These are phyloP conservation scores for Fragaria iinumae DNA, from an alignment of 306 rosid species.

Conservation along the genomic window DNA sequence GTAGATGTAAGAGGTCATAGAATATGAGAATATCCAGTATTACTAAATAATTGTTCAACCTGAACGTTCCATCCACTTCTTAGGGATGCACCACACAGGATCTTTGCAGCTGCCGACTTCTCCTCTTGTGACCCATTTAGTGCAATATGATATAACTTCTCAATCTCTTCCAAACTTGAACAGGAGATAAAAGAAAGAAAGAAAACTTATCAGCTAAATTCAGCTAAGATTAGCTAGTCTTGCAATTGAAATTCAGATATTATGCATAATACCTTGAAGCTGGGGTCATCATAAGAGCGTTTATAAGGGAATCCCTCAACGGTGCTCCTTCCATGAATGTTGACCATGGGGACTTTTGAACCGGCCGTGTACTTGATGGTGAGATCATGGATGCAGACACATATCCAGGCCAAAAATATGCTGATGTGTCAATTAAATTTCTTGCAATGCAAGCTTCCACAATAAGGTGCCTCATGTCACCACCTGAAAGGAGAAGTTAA, in stretches of 20 bases:
- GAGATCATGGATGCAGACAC: slow-evolving; percentile 47
- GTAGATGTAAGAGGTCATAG: background rate
- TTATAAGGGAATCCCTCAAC: slow-evolving; percentile 49
- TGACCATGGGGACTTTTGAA: slow-evolving; percentile 68
- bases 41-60: slow-evolving; percentile 42
- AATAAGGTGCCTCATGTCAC: slow-evolving; percentile 76
- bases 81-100: slow-evolving; percentile 79
- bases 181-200: slow-evolving; percentile 32
- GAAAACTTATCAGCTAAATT: slow-evolving; percentile 4
- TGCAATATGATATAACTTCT: slow-evolving; percentile 67
- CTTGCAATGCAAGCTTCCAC: slow-evolving; percentile 86
- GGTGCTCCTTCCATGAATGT: slow-evolving; percentile 70
- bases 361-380: slow-evolving; percentile 38
- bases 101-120: slow-evolving; percentile 66
- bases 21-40: slow-evolving; percentile 14
- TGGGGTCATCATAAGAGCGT: slow-evolving; percentile 53
- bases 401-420: slow-evolving; percentile 70
- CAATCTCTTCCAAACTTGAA: slow-evolving; percentile 66
- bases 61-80: slow-evolving; percentile 80
- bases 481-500: slow-evolving; percentile 46
- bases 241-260: slow-evolving; percentile 17
- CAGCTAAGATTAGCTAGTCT: slow-evolving; percentile 24
- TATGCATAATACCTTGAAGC: slow-evolving; percentile 58
- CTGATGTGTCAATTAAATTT: slow-evolving; percentile 62
- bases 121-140: slow-evolving; percentile 68